phyloP scores from a whole-genome alignment of 192 early-diverging fungal species.

The Backusella liffmaniae region DNA sequence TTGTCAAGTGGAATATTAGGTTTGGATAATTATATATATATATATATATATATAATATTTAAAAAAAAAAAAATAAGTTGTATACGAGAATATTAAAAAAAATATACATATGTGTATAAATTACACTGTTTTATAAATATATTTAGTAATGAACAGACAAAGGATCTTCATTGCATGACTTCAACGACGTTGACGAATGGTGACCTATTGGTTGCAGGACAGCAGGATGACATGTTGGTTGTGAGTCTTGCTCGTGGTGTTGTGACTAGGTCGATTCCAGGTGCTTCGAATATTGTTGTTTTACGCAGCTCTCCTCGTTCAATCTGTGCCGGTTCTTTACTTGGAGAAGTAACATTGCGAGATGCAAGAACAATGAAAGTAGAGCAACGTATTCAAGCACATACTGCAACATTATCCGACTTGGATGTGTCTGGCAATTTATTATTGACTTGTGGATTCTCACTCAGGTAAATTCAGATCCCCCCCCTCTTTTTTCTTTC shows the following conservation, averaged over 20 bases:
- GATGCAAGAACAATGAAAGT: constrained; percentile 65
- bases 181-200: constrained; percentile 49
- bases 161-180: constrained; percentile 56
- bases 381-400: constrained; percentile 66
- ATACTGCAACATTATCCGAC: constrained; percentile 76
- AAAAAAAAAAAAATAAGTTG: too few species aligned
- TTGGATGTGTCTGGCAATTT: constrained; percentile 74
- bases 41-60: background rate
- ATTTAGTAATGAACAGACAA: constrained; percentile 46
- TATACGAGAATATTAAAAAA: too few species aligned
- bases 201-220: constrained; percentile 58
- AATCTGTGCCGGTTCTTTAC: constrained; percentile 61
- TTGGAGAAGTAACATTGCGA: constrained; percentile 63
- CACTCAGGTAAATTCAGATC: constrained; percentile 48
- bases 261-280: constrained; percentile 42
- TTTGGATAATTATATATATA: constrained; percentile 10
- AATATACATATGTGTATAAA: background rate
- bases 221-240: constrained; percentile 52
- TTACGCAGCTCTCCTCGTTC: constrained; percentile 61
- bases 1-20: constrained; percentile 55
- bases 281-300: constrained; percentile 51
- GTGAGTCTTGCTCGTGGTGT: constrained; percentile 46
- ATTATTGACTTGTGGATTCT: constrained; percentile 76
- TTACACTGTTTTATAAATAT: background rate
- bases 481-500: background rate